A percentile compares a stretch with the other conserved stretches of the same genome.
These are phyloP conservation scores for Sungouiozyma ichnusensis DNA, from an alignment of 805 yeast species.

Conservation along the genomic window DNA sequence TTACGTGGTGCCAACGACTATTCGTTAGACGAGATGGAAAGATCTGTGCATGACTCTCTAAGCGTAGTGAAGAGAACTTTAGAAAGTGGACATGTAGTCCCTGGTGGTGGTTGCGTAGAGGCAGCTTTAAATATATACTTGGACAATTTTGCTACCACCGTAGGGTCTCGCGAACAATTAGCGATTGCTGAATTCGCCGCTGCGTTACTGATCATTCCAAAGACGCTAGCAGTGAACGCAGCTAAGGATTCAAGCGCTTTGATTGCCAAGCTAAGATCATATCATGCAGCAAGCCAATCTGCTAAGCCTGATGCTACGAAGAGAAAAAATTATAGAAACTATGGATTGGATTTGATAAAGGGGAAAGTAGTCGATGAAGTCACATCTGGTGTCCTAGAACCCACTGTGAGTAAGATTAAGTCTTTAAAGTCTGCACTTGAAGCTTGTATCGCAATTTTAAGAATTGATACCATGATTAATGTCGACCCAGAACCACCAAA, in stretches of 20 bases:
- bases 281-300: constrained; percentile 89
- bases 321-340: constrained; percentile 76
- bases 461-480: constrained; percentile 97
- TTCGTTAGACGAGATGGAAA: constrained; percentile 95
- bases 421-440: constrained; percentile 92
- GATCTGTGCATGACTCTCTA: constrained; percentile 89
- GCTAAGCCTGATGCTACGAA: constrained; percentile 77
- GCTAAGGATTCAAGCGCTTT: constrained; percentile 95
- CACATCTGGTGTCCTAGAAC: constrained; percentile 84
- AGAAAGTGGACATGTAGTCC: constrained; percentile 89
- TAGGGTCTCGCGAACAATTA: constrained; percentile 93
- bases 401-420: constrained; percentile 85
- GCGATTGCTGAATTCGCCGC: constrained; percentile 97
- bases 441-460: constrained; percentile 93
- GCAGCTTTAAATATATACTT: constrained; percentile 87
- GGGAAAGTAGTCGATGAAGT: constrained; percentile 89
- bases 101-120: constrained; percentile 99
- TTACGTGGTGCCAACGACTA: constrained; percentile 94
- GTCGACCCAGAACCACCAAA: constrained; percentile 91
- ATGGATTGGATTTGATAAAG: constrained; percentile 82
- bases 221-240: constrained; percentile 92
- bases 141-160: constrained; percentile 95
- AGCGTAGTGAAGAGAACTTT: constrained; percentile 92
- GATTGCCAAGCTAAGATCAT: constrained; percentile 89
- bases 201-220: constrained; percentile 84